phyloP scores from a whole-genome alignment of 768 basidiomycete genomes.

The Baorangia bicolor region DNA sequence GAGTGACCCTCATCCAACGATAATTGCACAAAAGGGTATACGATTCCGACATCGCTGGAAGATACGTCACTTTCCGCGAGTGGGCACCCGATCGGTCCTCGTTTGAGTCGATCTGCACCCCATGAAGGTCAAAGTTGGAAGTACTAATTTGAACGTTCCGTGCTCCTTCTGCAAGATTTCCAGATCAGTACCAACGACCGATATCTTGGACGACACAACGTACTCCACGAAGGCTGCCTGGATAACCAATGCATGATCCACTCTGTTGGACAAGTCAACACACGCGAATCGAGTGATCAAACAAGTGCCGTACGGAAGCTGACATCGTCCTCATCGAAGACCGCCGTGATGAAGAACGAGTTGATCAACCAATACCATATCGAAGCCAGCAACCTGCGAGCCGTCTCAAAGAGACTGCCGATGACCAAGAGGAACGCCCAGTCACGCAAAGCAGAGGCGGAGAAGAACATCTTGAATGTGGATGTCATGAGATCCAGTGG shows the following conservation, averaged over 20 bases:
- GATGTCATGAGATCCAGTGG: conserved; percentile 34
- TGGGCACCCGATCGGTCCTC: conserved; percentile 24
- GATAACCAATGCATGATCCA: conserved; percentile 76
- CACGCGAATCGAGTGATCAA: not conserved
- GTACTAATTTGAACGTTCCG: conserved; percentile 56
- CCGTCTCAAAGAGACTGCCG: conserved; percentile 60
- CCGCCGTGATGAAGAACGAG: conserved; percentile 62
- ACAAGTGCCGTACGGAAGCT: conserved; percentile 46
- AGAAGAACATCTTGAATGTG: conserved; percentile 45
- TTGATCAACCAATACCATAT: conserved; percentile 45
- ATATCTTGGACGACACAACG: conserved; percentile 18
- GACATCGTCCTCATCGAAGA: conserved; percentile 57
- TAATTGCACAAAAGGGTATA: conserved; percentile 37
- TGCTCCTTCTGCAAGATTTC: conserved; percentile 31
- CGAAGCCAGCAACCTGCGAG: conserved; percentile 45
- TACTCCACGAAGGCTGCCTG: conserved; percentile 58
- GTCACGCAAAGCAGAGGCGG: conserved; percentile 55
- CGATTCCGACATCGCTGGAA: conserved; percentile 33
- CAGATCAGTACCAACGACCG: not conserved
- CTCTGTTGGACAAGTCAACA: conserved; percentile 35
- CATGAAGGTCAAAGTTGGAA: conserved; percentile 32
- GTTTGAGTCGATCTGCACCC: conserved; percentile 17
- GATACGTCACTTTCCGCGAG: conserved; percentile 34
- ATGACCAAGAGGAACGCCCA: conserved; percentile 64
- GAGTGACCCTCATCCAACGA: conserved; percentile 31